Evolutionary conservation across 2,329 filamentous ascomycete species (phyloP), one percentile per base, ranked within the genome.

Genomic region (Amauroascus verrucosus): DNA sequence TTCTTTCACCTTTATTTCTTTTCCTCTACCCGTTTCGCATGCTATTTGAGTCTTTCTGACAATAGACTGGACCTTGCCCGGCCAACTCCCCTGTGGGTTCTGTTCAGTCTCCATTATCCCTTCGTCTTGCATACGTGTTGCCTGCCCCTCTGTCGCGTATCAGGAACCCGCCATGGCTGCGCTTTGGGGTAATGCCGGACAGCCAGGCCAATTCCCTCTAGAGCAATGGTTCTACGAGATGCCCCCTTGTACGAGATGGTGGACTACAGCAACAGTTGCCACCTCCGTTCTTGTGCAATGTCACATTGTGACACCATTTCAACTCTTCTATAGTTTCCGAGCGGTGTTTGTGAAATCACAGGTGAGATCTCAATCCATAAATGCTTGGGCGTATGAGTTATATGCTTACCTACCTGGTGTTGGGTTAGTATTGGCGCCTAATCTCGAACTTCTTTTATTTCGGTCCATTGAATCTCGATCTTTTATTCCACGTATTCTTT

Each of bases 201-300:
- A 73, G 54, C 73, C 74, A 58, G 75, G 76, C 53, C 77, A 80
- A 58, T 77, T 95, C 64, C 93, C 91, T 40, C 78, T 98, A 6
- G 93, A 97, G 71, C 85, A 91, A 61, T 98, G 93, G 93, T 97
- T 96, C 71, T 96, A 88, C 79, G 93, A 98, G 70, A 96, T 96
- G 86, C 93, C 93, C 2, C 82, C 93, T 24, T 95, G 90, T 70
- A 98, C 93, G 35, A 78, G 93, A 57, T 94, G 87, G 84, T 98
- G 93, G 93, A 97, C 93, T 20, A 90, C 88, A 22, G 89, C 90
- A 3, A 95, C 90, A 0, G 83, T 97, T 40, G 75, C 88, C 54
- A 93, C 86, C 9, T 95, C 89, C 61, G 82, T 89, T 14, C 74
- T 97, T 61, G 89, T 97, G 4, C 93, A 97, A 71, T 97, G 89